Percentiles rank a stretch among this genome's conserved stretches.
Conservation (phyloP, 805 yeast genomes). For the Myxozyma vanderwaltii region DNA sequence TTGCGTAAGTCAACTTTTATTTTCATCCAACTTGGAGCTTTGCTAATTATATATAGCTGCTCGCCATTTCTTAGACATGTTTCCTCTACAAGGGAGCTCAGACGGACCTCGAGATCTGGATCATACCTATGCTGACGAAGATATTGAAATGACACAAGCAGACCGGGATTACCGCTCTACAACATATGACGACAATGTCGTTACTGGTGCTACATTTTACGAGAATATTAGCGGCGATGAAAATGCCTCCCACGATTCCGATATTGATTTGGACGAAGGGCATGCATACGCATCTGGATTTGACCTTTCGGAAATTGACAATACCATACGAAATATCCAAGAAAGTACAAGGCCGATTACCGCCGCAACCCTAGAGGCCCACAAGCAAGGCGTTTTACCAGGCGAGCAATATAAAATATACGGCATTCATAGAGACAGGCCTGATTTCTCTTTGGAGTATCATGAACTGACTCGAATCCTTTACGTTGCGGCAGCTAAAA, state of each 20-base stretch:
- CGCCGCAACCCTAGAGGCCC: neutral
- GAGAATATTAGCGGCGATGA: neutral
- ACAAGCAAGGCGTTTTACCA: neutral
- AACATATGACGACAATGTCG: neutral
- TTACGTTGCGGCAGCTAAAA: constrained; percentile 19
- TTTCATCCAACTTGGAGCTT: neutral
- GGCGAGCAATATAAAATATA: constrained; percentile 10
- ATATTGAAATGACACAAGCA: constrained; percentile 5
- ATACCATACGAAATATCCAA: neutral
- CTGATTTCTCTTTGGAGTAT: constrained; percentile 10
- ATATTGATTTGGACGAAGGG: neutral
- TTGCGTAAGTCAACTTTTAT: constrained; percentile 9
- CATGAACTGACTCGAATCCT: constrained; percentile 11
- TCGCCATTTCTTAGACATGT: constrained; percentile 21
- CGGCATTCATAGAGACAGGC: constrained; percentile 10
- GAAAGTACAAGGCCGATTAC: neutral
- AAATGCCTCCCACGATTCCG: neutral
- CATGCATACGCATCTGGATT: neutral
- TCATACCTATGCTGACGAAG: neutral
- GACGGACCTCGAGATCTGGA: neutral
- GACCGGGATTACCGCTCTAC: neutral
- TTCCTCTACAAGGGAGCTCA: constrained; percentile 9
- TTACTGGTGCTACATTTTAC: neutral
- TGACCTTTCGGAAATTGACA: neutral
- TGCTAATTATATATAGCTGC: constrained; percentile 6